phyloP scores from a whole-genome alignment of 768 basidiomycete genomes.

The Mycena galericulata region DNA sequence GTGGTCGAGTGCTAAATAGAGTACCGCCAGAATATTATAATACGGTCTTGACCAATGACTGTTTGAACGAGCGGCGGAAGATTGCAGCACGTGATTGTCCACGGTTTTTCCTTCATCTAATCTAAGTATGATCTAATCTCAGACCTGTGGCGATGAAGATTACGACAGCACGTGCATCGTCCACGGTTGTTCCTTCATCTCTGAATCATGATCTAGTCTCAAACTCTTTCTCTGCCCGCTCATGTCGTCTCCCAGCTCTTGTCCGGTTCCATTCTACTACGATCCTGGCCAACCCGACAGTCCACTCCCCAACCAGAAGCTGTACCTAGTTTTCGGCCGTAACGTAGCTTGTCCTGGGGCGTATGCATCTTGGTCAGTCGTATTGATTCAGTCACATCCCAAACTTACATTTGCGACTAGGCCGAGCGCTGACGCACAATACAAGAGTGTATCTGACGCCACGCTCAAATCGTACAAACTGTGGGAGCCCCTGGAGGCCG shows the following conservation, averaged over 20 bases:
- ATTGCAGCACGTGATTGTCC: no score
- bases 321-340: not conserved
- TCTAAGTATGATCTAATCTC: not conserved
- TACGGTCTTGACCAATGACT: no score
- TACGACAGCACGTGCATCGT: not conserved
- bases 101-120: no score
- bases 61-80: no score
- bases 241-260: not conserved
- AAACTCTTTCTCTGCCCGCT: not conserved
- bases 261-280: not conserved
- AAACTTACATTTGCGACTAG: not conserved
- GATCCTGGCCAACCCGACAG: not conserved
- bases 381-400: not conserved
- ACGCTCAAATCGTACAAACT: not conserved
- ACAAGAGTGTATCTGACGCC: not conserved
- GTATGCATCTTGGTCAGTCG: constrained; percentile 5
- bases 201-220: not conserved
- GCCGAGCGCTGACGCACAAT: constrained; percentile 2
- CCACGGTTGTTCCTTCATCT: not conserved
- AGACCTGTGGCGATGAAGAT: not conserved
- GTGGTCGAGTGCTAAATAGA: no score
- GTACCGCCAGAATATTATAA: no score
- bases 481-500: not conserved
- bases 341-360: not conserved
- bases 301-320: not conserved